Base-by-base conservation (phyloP, 768 basidiomycete species). In the Xerocomellus intermedius region DNA sequence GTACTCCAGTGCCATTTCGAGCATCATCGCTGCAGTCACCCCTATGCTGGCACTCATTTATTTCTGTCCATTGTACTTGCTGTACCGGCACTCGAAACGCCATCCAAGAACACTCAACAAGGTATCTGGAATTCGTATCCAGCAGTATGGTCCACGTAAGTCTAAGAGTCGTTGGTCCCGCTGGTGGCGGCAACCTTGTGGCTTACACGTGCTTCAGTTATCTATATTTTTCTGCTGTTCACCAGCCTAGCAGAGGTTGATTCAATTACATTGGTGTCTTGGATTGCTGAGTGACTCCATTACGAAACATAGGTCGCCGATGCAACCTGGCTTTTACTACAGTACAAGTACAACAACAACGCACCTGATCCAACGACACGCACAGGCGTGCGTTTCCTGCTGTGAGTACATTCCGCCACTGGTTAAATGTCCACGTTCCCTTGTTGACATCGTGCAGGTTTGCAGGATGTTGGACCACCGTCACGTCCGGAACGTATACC, bases 311-410 rank as follows among this genome's bases (percentile, higher is more conserved):
- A 82, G 85, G 67, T 80, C 21, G 82, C 82, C 4, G 69, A 82
- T 37, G 69, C 81, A 43, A 80, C 77, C 59, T 86, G 85, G 85
- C 70, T 86, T 47, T 64, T 84, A 28, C 65, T 82, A 6, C 83
- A 85, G 63, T 85, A 80, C 67, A 71, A 72, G 30, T 78, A 77
- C 66, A 77, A 81, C 47, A 64, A 75, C 44, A 83, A 82, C 42
- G 79, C 76, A 54, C 82, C 84, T 3, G 77, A 77, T 59, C n/a
- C 66, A 4, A 67, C 69, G 36, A 70, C 74, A n/a, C 75, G 76
- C 24, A 75, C 65, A 5, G 81, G 75, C 0, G 73, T 78, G 36
- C 72, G 74, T 22, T 71, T 84, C 28, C 63, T 83, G 14, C 61
- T 85, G 85, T 84, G 61, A 45, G 79, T 69, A 21, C 46, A 33